Conservation (phyloP, 306 rosid genomes). For the Amphicarpaea edgeworthii region DNA sequence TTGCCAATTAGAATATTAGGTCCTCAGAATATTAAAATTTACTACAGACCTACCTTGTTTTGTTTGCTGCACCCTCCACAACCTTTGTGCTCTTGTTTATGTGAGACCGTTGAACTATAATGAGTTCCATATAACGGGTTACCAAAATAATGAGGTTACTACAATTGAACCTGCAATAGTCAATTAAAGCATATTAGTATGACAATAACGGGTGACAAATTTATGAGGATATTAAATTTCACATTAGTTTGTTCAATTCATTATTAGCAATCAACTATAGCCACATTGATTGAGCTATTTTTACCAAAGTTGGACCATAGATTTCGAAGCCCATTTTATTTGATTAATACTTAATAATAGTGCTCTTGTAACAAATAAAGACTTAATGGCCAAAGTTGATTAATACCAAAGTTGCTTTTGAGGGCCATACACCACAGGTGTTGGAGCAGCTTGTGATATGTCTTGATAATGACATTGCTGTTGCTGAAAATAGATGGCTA, state of each 20-base stretch:
- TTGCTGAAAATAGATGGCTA: too few species aligned
- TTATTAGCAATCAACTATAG: constrained; percentile 34
- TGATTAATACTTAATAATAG: background rate
- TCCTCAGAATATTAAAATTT: constrained; percentile 44
- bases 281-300: constrained; percentile 23
- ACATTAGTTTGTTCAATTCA: constrained; percentile 31
- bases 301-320: constrained; percentile 6
- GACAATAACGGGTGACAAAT: background rate
- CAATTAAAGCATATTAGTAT: constrained; percentile 44
- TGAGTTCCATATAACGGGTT: constrained; percentile 49
- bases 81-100: constrained; percentile 56
- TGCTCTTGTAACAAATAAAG: constrained; percentile 27
- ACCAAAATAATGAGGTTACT: constrained; percentile 58
- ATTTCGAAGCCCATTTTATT: constrained; percentile 16
- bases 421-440: constrained; percentile 40
- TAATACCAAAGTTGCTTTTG: constrained; percentile 54
- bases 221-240: constrained; percentile 22
- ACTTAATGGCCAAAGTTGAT: constrained; percentile 64
- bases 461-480: constrained; percentile 47
- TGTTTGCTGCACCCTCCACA: constrained; percentile 60
- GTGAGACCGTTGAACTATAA: constrained; percentile 46
- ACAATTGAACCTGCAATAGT: constrained; percentile 55
- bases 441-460: constrained; percentile 46
- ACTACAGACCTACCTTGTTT: constrained; percentile 52
- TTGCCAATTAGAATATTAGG: constrained; percentile 63